Evolutionary conservation across 495 filamentous ascomycete genomes (phyloP), one percentile per base, ranked within the genome.

Genomic region (Penicillium manginii): DNA sequence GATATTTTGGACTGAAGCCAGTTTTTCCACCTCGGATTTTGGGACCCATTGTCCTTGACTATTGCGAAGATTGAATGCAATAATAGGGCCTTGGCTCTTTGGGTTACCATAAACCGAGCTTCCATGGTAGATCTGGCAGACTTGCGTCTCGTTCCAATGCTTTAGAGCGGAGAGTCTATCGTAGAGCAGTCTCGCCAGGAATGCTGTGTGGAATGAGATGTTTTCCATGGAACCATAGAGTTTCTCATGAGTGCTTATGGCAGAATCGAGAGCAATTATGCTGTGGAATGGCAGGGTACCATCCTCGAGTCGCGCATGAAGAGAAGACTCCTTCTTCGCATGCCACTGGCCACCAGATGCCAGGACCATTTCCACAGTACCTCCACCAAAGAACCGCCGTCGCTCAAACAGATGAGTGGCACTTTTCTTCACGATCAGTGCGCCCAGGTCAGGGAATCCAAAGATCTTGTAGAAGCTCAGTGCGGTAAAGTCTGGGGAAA

Each of bases 381-480:
- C 93, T n/a, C 93, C 93, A 2, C 93, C 93, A 69, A 98, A 98
- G 65, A 93, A 98, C 61, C 74, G 83, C 43, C 91, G 84, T 22
- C 79, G 75, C 39, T 76, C 71, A 42, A 97, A 84, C 1, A 89
- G 75, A 21, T 75, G 66, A 1, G 80, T 84, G n/a, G 88, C 81
- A 33, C 79, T 79, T 58, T 91, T 91, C 42, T 88, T 83, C 9
- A 97, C 87, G 52, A 98, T 88, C 68, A 98, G 76, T 4, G 88
- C 93, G 7, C 93, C 93, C 0, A 98, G 75, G 66, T 98, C 91
- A 0, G 93, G 93, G 64, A 97, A 97, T 4, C 93, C 93, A 69
- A 97, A 98, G 21, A 98, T 94, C 72, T 98, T 98, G 73, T 96
- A 96, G 64, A 98, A 92, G 76, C 91, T 96, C 21, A 97, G 68